A percentile compares a stretch with the other conserved stretches of the same genome.
Evolutionary conservation across 2,329 filamentous ascomycete genomes (phyloP).

Genomic region (Trichophyton benhamiae): DNA sequence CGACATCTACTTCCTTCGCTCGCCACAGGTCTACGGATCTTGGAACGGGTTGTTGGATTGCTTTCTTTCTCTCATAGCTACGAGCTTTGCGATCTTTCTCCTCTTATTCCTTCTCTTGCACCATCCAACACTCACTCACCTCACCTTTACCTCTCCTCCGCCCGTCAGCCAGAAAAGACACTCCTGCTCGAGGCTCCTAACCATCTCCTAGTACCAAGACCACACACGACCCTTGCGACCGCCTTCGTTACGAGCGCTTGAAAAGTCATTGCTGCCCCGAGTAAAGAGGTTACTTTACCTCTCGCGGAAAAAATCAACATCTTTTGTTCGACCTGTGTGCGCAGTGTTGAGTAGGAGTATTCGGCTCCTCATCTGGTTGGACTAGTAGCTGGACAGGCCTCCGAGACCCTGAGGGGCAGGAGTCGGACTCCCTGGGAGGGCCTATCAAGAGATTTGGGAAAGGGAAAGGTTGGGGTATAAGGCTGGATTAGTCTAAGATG

Average conservation of each 20-base stretch:
- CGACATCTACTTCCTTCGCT: background rate
- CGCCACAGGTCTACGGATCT: background rate
- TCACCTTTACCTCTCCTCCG: background rate
- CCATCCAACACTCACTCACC: background rate
- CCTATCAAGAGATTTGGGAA: background rate
- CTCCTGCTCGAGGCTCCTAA: background rate
- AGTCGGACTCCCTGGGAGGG: background rate
- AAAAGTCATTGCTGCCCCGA: too few species aligned
- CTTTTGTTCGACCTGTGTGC: background rate
- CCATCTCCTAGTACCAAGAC: conserved; percentile 2
- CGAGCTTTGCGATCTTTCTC: background rate
- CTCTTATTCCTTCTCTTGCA: background rate
- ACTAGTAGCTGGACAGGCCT: background rate
- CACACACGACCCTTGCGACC: too few species aligned
- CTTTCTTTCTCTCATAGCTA: background rate
- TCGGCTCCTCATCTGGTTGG: background rate
- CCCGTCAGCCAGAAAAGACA: background rate
- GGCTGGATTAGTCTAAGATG: conserved; percentile 10
- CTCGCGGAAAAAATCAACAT: background rate
- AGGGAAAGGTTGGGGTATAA: background rate
- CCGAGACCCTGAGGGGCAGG: conserved; percentile 1
- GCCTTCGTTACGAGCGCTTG: too few species aligned
- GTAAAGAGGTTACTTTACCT: background rate
- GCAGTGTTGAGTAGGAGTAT: background rate
- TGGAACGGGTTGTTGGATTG: background rate